Conservation (phyloP, 345 rosid species). For the Rhizophora mangle region DNA sequence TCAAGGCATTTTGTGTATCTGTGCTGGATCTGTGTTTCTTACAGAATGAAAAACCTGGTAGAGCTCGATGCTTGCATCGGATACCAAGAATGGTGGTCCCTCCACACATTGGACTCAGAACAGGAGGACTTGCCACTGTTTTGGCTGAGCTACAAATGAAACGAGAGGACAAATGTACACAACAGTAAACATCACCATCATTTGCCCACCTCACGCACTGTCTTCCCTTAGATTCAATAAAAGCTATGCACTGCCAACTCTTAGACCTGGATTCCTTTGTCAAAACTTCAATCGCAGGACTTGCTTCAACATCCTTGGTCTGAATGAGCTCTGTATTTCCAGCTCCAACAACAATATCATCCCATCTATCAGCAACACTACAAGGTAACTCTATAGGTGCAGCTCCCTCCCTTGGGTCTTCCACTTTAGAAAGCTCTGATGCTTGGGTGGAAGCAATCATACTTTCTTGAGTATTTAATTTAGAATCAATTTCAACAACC, state of each 20-base stretch:
- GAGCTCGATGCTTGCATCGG: conserved; percentile 87
- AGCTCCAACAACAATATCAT: conserved; percentile 61
- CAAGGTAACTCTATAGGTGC: conserved; percentile 33
- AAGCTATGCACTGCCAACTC: conserved; percentile 85
- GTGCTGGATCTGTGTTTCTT: conserved; percentile 82
- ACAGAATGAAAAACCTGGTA: conserved; percentile 69
- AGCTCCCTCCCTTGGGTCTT: conserved; percentile 30
- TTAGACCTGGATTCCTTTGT: conserved; percentile 54
- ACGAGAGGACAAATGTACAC: conserved; percentile 97
- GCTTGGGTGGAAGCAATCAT: conserved; percentile 30
- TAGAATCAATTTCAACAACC: conserved; percentile 52
- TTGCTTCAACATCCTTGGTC: conserved; percentile 28
- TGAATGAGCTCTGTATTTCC: conserved; percentile 34
- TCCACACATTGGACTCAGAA: conserved; percentile 70
- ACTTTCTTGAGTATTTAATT: conserved; percentile 41
- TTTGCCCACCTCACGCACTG: conserved; percentile 99
- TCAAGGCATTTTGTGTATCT: conserved; percentile 24
- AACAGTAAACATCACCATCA: conserved; percentile 93
- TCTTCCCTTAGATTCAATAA: conserved; percentile 88
- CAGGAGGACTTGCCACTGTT: conserved; percentile 47
- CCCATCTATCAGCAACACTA: conserved; percentile 64
- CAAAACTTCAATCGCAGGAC: conserved; percentile 33
- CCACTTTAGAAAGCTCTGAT: conserved; percentile 32
- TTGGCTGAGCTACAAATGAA: conserved; percentile 55
- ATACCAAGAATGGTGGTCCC: conserved; percentile 96